Evolutionary conservation across 2,329 filamentous ascomycete genomes (phyloP), one percentile per base, ranked within the genome.

Genomic region (Hymenoscyphus fraxineus): DNA sequence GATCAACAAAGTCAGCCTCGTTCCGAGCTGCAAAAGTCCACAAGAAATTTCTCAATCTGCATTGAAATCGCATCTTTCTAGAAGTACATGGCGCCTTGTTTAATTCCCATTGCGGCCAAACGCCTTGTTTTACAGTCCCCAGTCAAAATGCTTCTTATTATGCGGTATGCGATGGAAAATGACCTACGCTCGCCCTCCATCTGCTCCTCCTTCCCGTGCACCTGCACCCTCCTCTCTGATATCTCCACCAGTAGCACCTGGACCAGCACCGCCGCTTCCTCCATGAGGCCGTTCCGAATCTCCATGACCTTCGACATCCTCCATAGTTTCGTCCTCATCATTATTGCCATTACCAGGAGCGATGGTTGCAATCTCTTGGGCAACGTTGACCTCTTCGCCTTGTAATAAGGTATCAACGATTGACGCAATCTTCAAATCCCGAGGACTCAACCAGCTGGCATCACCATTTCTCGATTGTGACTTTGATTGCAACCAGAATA

Each of bases 151-250:
- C 65, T 58, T 54, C 15, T 31, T 54, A 27, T 22, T 54, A 35
- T 35, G 35, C 62, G 60, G 67, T 35, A 66, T 69, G 68, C 63
- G 66, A 74, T 69, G 69, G 67, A 70, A 72, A 51, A 63, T 72
- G 79, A 99, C 96, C 94, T 98, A 99, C 95, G 94, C 95, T 97
- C 95, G 88, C 80, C 92, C 96, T 75, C 96, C 95, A 80, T 98
- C 95, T 72, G 92, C 92, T 76, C 96, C 95, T 66, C 94, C 95
- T 79, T 97, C 93, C 80, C 96, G 85, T 69, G 94, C 87, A 71
- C 87, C 88, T 77, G 92, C 88, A 65, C 95, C 95, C 78, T 98
- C 95, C 77, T 96, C 88, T 78, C 93, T 87, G 71, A 97, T 81
- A 76, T 99, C 94, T 68, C 93, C 94, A 64, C 94, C 94, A 2